Evolutionary conservation across 106 monocot genomes (phyloP).

Genomic region (Phalaenopsis aphrodite): DNA sequence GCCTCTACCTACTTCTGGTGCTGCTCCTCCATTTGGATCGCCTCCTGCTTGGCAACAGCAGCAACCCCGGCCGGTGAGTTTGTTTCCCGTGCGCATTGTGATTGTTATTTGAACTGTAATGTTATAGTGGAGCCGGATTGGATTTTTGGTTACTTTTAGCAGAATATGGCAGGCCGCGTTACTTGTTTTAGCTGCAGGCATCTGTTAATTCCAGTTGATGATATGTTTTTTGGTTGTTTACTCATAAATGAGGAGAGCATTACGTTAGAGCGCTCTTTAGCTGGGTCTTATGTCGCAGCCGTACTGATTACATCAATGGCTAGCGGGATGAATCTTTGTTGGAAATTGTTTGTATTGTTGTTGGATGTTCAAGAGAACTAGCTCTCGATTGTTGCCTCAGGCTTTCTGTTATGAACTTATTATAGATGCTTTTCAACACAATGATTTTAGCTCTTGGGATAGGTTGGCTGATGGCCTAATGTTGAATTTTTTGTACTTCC

Average conservation of each 20-base stretch:
- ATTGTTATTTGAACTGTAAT: neutral
- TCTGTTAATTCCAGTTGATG: neutral
- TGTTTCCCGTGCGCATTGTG: neutral
- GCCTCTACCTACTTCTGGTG: conserved; percentile 1
- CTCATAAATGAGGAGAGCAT: neutral
- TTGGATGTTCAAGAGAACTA: neutral
- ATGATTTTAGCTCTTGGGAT: neutral
- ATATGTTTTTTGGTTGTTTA: neutral
- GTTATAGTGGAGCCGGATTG: neutral
- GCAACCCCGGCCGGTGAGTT: conserved; percentile 17
- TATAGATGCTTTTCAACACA: neutral
- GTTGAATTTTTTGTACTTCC: neutral
- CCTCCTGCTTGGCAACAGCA: conserved; percentile 24
- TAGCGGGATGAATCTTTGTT: too few relatives aligned
- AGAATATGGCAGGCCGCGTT: neutral
- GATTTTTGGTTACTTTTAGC: neutral
- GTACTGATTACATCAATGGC: too few relatives aligned
- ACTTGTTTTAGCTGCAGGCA: neutral
- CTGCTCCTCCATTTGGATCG: conserved; percentile 35
- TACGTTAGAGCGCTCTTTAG: neutral
- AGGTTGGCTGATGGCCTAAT: neutral
- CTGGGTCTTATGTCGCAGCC: neutral
- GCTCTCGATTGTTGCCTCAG: neutral
- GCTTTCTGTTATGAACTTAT: neutral
- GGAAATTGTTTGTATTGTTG: neutral